Conservation (phyloP, 2,329 filamentous ascomycete genomes). For the Canariomyces notabilis region DNA sequence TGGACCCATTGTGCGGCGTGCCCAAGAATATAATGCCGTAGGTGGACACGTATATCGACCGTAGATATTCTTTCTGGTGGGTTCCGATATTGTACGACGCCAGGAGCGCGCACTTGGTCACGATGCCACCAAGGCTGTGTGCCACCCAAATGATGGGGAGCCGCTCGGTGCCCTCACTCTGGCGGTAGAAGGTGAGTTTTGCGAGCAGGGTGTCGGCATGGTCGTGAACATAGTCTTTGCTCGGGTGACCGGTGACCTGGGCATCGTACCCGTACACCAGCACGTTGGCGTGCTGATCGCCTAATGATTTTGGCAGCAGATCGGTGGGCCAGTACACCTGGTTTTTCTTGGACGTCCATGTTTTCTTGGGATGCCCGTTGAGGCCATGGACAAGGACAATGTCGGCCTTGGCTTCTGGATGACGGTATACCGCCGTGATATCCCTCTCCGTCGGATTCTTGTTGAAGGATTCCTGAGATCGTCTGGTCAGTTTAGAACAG, state of each 20-base stretch:
- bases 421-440: conserved; percentile 53
- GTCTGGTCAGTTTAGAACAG: background rate
- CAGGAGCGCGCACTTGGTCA: conserved; percentile 65
- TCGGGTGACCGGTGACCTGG: conserved; percentile 46
- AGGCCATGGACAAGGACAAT: conserved; percentile 68
- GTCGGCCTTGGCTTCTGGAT: conserved; percentile 55
- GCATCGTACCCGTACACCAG: conserved; percentile 73
- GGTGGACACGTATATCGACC: conserved; percentile 68
- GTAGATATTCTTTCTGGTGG: conserved; percentile 57
- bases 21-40: conserved; percentile 73
- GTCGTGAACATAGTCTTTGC: conserved; percentile 63
- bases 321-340: conserved; percentile 65
- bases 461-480: conserved; percentile 42
- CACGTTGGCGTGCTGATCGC: conserved; percentile 54
- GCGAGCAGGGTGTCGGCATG: conserved; percentile 66
- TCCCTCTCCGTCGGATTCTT: conserved; percentile 46
- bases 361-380: conserved; percentile 60
- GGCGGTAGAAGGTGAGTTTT: conserved; percentile 58
- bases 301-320: conserved; percentile 57
- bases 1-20: conserved; percentile 68
- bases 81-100: conserved; percentile 59
- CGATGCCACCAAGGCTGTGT: conserved; percentile 68
- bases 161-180: conserved; percentile 48
- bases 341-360: conserved; percentile 53
- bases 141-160: conserved; percentile 72